Percentiles rank a stretch among this genome's conserved stretches.
Conservation (phyloP, 2,329 filamentous ascomycete species). For the Xenoacremonium recifei region DNA sequence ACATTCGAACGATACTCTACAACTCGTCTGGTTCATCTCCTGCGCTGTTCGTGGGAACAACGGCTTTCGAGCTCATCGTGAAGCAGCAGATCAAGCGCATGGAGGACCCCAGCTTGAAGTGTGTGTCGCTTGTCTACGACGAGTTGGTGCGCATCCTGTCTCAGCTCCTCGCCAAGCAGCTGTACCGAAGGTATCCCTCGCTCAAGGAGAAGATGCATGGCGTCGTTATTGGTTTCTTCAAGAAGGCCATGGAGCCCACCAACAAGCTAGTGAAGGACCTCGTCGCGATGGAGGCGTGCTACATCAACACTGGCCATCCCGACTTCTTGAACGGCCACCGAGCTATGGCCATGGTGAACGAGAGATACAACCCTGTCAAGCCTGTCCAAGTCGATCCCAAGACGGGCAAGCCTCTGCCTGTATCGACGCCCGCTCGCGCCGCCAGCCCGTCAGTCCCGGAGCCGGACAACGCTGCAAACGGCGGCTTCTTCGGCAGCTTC, state of each 20-base stretch:
- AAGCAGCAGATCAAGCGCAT: conserved; percentile 97
- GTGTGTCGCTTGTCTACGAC: conserved; percentile 95
- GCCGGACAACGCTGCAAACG: conserved; percentile 51
- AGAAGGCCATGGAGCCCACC: conserved; percentile 96
- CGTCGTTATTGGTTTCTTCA: conserved; percentile 93
- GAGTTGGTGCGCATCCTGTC: conserved; percentile 93
- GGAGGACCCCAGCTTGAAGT: conserved; percentile 96
- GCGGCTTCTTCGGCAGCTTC: conserved; percentile 96
- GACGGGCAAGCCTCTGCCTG: conserved; percentile 88
- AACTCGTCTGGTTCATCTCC: conserved; percentile 99
- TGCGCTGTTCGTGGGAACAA: conserved; percentile 94
- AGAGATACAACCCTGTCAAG: conserved; percentile 77
- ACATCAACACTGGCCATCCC: conserved; percentile 97
- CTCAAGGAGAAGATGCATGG: conserved; percentile 96
- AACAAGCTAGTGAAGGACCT: conserved; percentile 95
- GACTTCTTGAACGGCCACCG: conserved; percentile 97
- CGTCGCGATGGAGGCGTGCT: conserved; percentile 93
- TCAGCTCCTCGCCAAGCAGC: conserved; percentile 81
- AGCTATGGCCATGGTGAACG: conserved; percentile 96
- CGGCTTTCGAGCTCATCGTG: conserved; percentile 96
- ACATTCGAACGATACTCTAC: conserved; percentile 95
- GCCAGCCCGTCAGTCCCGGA: conserved; percentile 69
- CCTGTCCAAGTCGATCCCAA: conserved; percentile 97
- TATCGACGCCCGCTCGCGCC: conserved; percentile 66
- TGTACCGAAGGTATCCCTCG: conserved; percentile 89